phyloP scores from a whole-genome alignment of 495 filamentous ascomycete genomes.

The Tetracladium marchalianum region DNA sequence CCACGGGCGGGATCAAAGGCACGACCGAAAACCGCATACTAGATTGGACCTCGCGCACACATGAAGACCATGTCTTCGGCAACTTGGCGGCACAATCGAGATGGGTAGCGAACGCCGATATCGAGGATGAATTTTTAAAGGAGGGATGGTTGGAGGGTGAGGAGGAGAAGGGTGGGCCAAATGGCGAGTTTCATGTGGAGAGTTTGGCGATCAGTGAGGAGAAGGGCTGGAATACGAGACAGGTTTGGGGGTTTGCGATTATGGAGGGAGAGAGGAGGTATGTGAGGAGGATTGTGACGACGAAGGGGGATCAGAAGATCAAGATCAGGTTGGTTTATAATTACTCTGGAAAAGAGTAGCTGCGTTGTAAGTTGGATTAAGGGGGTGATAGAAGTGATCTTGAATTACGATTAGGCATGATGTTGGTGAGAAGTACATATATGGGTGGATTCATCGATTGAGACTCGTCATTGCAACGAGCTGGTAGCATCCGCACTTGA shows the following conservation, averaged over 20 bases:
- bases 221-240: constrained; percentile 48
- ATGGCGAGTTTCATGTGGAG: constrained; percentile 38
- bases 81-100: constrained; percentile 50
- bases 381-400: too few species aligned
- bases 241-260: constrained; percentile 45
- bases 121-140: constrained; percentile 36
- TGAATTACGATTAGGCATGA: too few species aligned
- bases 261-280: constrained; percentile 53
- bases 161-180: constrained; percentile 35
- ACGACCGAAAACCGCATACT: constrained; percentile 62
- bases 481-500: too few species aligned
- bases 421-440: too few species aligned
- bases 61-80: constrained; percentile 78
- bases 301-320: constrained; percentile 51
- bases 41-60: constrained; percentile 59
- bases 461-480: too few species aligned
- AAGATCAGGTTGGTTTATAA: constrained; percentile 68
- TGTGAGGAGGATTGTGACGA: constrained; percentile 52
- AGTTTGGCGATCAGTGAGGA: constrained; percentile 44
- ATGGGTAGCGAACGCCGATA: constrained; percentile 27
- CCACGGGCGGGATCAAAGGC: constrained; percentile 53
- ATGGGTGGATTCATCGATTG: too few species aligned
- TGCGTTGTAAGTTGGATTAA: background rate
- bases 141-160: constrained; percentile 43
- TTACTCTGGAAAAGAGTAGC: constrained; percentile 25